Evolutionary conservation across 1,284 basidiomycete species (phyloP).

Genomic region (Ustilago trichophora): DNA sequence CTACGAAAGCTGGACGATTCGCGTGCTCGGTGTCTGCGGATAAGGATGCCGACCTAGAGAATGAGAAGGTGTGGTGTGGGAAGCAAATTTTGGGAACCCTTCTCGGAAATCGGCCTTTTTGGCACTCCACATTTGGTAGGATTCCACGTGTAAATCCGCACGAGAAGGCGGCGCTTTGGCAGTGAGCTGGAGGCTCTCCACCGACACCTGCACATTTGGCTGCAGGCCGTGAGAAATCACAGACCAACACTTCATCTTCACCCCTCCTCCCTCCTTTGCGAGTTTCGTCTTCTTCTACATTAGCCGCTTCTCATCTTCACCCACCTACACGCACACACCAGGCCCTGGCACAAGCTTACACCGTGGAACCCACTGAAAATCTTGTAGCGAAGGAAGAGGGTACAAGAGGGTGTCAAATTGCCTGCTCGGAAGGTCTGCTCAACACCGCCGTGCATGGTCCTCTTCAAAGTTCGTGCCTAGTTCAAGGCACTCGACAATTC

Average conservation of each 20-base stretch:
- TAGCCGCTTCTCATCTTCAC: too few relatives aligned
- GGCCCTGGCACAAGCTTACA: too few relatives aligned
- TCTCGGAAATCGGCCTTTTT: conserved; percentile 17
- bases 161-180: conserved; percentile 10
- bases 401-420: neutral
- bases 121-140: conserved; percentile 19
- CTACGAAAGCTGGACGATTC: too few relatives aligned
- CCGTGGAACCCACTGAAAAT: too few relatives aligned
- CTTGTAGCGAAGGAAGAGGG: neutral
- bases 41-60: too few relatives aligned
- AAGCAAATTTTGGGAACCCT: conserved; percentile 9
- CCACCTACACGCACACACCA: too few relatives aligned
- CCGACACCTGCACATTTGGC: neutral
- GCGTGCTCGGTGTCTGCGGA: too few relatives aligned
- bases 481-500: conserved; percentile 2
- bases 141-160: conserved; percentile 14
- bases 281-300: neutral
- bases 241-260: conserved; percentile 24
- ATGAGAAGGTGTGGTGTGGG: neutral
- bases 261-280: neutral
- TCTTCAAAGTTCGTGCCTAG: conserved; percentile 4
- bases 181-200: conserved; percentile 28
- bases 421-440: neutral
- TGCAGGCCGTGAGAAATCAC: conserved; percentile 6
- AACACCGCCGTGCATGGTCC: conserved; percentile 10